Percentiles rank a stretch among this genome's conserved stretches.
phyloP scores from a whole-genome alignment of 495 filamentous ascomycete species.

The Penicillium taxi region DNA sequence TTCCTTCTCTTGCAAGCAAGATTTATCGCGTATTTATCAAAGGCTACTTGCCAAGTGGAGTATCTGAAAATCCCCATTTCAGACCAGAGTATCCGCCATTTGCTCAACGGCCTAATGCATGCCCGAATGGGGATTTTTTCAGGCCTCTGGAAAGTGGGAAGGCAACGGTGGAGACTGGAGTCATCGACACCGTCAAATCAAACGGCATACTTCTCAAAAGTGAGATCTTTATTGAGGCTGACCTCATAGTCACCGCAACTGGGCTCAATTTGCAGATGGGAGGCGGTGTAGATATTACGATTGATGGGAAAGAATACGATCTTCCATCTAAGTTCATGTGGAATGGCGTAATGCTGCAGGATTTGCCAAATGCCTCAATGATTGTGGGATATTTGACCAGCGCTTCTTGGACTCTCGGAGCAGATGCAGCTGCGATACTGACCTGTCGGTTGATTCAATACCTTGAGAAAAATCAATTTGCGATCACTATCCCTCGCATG shows the following conservation, averaged over 20 bases:
- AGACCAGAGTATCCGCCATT: slow-evolving; percentile 63
- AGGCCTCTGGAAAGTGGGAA: slow-evolving; percentile 48
- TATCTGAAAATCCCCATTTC: slow-evolving; percentile 60
- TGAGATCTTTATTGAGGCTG: slow-evolving; percentile 51
- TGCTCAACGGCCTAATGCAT: slow-evolving; percentile 66
- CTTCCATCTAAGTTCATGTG: slow-evolving; percentile 44
- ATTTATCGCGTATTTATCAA: slow-evolving; percentile 37
- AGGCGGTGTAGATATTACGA: slow-evolving; percentile 39
- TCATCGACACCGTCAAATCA: slow-evolving; percentile 54
- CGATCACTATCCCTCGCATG: slow-evolving; percentile 33
- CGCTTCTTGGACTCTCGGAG: slow-evolving; percentile 52
- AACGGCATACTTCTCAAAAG: slow-evolving; percentile 50
- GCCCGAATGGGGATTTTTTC: slow-evolving; percentile 69
- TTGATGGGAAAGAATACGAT: slow-evolving; percentile 48
- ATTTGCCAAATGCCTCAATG: slow-evolving; percentile 49
- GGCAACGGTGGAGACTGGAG: slow-evolving; percentile 57
- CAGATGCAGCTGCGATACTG: slow-evolving; percentile 45
- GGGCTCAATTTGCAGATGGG: slow-evolving; percentile 54
- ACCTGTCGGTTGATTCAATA: slow-evolving; percentile 37
- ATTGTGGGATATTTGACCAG: slow-evolving; percentile 53
- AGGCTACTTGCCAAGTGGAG: slow-evolving; percentile 44
- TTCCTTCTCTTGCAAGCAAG: slow-evolving; percentile 43
- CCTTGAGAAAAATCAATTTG: slow-evolving; percentile 30
- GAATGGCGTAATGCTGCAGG: slow-evolving; percentile 53
- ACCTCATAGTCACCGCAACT: slow-evolving; percentile 71